Evolutionary conservation across 2,329 filamentous ascomycete genomes (phyloP), one percentile per base, ranked within the genome.

Genomic region (Exophiala bonariae): DNA sequence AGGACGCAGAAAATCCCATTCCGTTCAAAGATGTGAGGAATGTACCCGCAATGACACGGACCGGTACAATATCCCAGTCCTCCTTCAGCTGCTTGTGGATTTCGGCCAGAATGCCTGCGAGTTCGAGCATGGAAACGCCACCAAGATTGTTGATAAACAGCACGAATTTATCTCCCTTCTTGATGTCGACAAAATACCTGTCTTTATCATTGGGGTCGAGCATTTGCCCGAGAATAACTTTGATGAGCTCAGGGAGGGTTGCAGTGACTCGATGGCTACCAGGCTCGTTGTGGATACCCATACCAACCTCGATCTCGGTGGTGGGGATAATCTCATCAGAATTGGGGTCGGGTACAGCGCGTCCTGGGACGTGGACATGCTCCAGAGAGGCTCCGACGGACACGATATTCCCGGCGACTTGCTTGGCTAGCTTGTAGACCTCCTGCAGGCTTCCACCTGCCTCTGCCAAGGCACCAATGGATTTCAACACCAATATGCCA

Each of bases 351-450:
- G 72, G 67, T 5, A 73, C 63, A 1, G 74, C 79, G 50, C 90
- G 79, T 3, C 92, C 91, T 0, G 92, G 92, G 0, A 96, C 88
- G 63, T 96, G 92, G n/a, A 96, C 91, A 64, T 95, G 91, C 55
- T 87, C 85, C 33, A 96, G 72, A 43, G 87, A 92, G 3, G 88
- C 87, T 13, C 91, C 92, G 17, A 96, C 87, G 33, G 86, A 90
- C 26, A 95, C 86, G 5, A 92, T 70, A 63, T 95, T 95, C 14
- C 81, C 76, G 2, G 87, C 84, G 3, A 82, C 80, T 40, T 89
- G 70, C 61, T 83, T 77, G 5, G 89, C 90, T 9, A 91, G 80
- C 54, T 77, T 75, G 50, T 83, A 79, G 3, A 95, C 87, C 47
- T 95, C 81, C 17, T 83, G 77, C 53, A 96, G 71, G 36, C 75